Base-by-base conservation (phyloP, 2,329 filamentous ascomycete genomes). In the Pseudogymnoascus sp. region DNA sequence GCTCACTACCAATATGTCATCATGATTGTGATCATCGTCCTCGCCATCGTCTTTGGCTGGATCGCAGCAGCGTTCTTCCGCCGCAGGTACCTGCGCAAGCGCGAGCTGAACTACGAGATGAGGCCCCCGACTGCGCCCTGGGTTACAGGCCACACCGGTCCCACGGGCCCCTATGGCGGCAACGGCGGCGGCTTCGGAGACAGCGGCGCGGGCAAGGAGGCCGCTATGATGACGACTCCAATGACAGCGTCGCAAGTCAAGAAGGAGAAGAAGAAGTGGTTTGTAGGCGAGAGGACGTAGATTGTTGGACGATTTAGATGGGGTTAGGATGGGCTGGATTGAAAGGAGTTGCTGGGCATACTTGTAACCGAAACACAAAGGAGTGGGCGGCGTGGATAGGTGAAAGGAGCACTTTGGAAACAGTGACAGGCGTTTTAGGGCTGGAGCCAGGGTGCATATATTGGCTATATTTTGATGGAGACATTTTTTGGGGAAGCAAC, bases 1-100 rank as follows among this genome's bases (percentile, higher is more conserved):
- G 80, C 77, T 29, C 89, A 93, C 73, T 90, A 84, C 78, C 81
- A 85, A 76, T 96, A 90, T 90, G 83, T 95, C 50, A 80, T 93
- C 64, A 90, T 94, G 81, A 79, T 94, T 60, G 85, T 91, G 66
- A 77, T 93, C 64, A 79, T 95, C 29, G 80, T 87, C 44, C 77
- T 93, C 63, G 86, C 79, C 60, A 88, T 95, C 64, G 75, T 80
- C 11, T 78, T 79, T 62, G 82, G 90, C 68, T 88, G 87, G 79
- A 75, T 87, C 39, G 79, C 83, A 15, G 87, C 86, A 39, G 84
- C 86, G 69, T 82, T 88, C 72, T 84, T 90, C 75, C 88, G 90
- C 66, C 84, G 85, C 62, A 86, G 87, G 66, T 88, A 92, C 74
- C 78, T 90, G 65, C 84, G 84, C 65, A 88, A 85, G 75, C 85